phyloP scores from a whole-genome alignment of 2,329 filamentous ascomycete genomes.

The Malbranchea cinnamomea region DNA sequence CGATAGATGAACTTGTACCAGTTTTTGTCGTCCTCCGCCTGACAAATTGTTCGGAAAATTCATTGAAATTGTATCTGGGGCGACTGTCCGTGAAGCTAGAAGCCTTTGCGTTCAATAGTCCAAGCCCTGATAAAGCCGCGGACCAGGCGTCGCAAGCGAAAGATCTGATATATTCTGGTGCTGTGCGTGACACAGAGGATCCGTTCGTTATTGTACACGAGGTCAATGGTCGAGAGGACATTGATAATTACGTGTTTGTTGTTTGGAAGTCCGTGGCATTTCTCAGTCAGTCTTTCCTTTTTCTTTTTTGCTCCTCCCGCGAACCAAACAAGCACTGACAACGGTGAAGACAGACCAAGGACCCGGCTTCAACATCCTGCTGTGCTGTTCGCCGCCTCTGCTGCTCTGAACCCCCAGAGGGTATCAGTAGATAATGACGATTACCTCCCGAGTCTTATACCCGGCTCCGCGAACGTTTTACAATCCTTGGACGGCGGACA shows the following conservation, averaged over 20 bases:
- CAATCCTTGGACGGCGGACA: conserved; percentile 38
- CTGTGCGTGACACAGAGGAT: conserved; percentile 24
- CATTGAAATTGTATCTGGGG: conserved; percentile 33
- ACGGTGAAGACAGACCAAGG: conserved; percentile 26
- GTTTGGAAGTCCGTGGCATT: conserved; percentile 31
- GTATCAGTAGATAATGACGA: conserved; percentile 29
- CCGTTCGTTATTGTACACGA: conserved; percentile 31
- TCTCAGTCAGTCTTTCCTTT: conserved; percentile 20
- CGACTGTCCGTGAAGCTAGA: conserved; percentile 37
- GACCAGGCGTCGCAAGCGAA: conserved; percentile 18
- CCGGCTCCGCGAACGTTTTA: conserved; percentile 43
- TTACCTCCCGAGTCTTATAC: conserved; percentile 39
- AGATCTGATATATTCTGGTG: conserved; percentile 30
- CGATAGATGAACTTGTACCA: conserved; percentile 39
- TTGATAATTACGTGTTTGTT: conserved; percentile 26
- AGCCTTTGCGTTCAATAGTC: conserved; percentile 29
- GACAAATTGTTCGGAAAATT: conserved; percentile 33
- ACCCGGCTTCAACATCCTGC: conserved; percentile 41
- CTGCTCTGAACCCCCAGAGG: conserved; percentile 31
- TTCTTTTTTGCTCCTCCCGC: background rate
- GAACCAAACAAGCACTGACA: conserved; percentile 11
- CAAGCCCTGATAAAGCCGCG: conserved; percentile 25
- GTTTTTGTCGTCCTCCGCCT: conserved; percentile 38
- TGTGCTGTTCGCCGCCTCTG: conserved; percentile 38
- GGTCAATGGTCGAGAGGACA: conserved; percentile 24